Percentiles rank a stretch among this genome's conserved stretches.
Evolutionary conservation across 108 stramenopile species (phyloP).

Genomic region (Cyclotella baltica): DNA sequence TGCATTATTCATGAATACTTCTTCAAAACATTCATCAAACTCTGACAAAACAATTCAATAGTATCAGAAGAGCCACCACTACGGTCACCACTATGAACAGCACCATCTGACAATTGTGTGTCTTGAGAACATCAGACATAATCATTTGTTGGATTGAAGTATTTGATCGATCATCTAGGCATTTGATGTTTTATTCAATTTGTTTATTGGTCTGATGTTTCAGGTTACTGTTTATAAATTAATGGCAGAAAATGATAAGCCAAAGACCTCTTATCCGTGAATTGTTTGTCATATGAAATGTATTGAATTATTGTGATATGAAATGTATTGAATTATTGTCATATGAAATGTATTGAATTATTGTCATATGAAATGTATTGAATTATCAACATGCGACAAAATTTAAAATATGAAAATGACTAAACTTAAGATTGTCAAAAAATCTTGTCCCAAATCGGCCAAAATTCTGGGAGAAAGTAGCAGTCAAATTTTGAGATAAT

Average conservation of each 20-base stretch:
- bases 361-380: no score
- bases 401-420: no score
- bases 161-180: conserved; percentile 40
- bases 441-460: no score
- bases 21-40: conserved; percentile 13
- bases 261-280: conserved; percentile 30
- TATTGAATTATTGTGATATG: no score
- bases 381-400: no score
- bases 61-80: conserved; percentile 34
- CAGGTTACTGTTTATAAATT: conserved; percentile 7
- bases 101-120: conserved; percentile 32
- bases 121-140: conserved; percentile 39
- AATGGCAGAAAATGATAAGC: conserved; percentile 37
- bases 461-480: no score
- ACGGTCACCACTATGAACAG: conserved; percentile 1
- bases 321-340: no score
- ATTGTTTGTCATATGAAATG: conserved; percentile 1
- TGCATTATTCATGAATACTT: no score
- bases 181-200: conserved; percentile 45
- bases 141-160: conserved; percentile 33
- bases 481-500: no score
- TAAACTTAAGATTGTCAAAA: no score
- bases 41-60: conserved; percentile 29
- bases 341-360: no score
- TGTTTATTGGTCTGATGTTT: conserved; percentile 36